Evolutionary conservation across 352 stramenopile species (phyloP).

Genomic region (Phytopythium delawarense): DNA sequence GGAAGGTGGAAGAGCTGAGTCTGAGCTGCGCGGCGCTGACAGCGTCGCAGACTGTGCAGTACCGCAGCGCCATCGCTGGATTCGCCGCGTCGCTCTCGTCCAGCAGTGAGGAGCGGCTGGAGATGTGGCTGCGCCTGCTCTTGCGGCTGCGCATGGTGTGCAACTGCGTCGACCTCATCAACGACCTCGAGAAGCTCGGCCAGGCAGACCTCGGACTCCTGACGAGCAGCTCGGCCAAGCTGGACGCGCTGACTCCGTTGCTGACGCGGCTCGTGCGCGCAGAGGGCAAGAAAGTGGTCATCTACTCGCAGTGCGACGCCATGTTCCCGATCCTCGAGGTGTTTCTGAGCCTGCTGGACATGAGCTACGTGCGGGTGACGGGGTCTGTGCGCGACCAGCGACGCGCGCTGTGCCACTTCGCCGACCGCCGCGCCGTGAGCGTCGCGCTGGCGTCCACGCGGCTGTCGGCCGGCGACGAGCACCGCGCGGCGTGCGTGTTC

Average conservation of each 20-base stretch:
- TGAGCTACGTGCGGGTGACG: slow-evolving; percentile 63
- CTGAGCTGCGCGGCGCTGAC: slow-evolving; percentile 48
- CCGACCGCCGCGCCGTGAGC: slow-evolving; percentile 44
- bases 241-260: slow-evolving; percentile 49
- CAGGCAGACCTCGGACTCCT: slow-evolving; percentile 64
- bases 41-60: slow-evolving; percentile 56
- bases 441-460: slow-evolving; percentile 74
- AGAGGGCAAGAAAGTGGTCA: slow-evolving; percentile 63
- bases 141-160: slow-evolving; percentile 66
- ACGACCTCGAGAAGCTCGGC: slow-evolving; percentile 71
- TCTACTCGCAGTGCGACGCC: slow-evolving; percentile 73
- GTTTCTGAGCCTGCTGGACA: slow-evolving; percentile 54
- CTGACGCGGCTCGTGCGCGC: slow-evolving; percentile 48
- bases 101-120: slow-evolving; percentile 46
- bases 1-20: slow-evolving; percentile 82
- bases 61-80: slow-evolving; percentile 48
- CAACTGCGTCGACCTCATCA: slow-evolving; percentile 77
- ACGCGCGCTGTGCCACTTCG: slow-evolving; percentile 70
- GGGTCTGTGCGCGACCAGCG: slow-evolving; percentile 47
- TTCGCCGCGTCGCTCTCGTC: slow-evolving; percentile 49
- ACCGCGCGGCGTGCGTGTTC: slow-evolving; percentile 54
- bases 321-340: slow-evolving; percentile 77
- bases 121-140: slow-evolving; percentile 61
- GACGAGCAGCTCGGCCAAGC: slow-evolving; percentile 54
- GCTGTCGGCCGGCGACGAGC: slow-evolving; percentile 32